Base-by-base conservation (phyloP, 2,329 filamentous ascomycete species). In the Aspergillus sp. region DNA sequence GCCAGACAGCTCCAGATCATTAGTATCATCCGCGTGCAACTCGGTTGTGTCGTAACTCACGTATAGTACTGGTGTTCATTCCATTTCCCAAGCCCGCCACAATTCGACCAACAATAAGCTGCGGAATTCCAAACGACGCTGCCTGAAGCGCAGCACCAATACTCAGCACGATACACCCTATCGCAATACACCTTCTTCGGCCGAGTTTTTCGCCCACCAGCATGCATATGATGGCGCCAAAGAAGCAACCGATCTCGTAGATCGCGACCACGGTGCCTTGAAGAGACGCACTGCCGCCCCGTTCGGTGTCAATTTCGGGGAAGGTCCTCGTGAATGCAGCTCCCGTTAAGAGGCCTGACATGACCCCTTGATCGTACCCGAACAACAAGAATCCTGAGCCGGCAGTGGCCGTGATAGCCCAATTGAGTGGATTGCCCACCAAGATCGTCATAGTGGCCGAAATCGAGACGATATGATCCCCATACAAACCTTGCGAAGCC, bases 361-460 rank as follows among this genome's bases (percentile, higher is more conserved):
- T 64, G 11, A 63, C 58, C 48, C 58, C 61, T 57, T 63, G 80
- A 53, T 82, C 78, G 58, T 82, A 82, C 41, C 79, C 79, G 54
- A 82, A 82, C 16, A 82, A 76, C 13, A 82, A 66, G 67, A 84
- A 84, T 3, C 80, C 82, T 9, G 35, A 38, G 35, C 35, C 35
- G 10, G 35, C 35, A 10, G 35, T 38, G 35, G 35, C 35, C 6
- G 35, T 38, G 13, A 38, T 38, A 17, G 35, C 35, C 35, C 35
- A 38, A 9, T 38, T 38, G 2, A 38, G 35, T 13, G 35, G 14
- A 9, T 17, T n/a, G 35, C 35, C 35, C 16, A 38, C 35, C 14
- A 38, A 17, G 35, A 48, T n/a, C 17, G 20, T 20, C n/a, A 40
- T 32, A 9, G 35, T 38, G 16, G 35, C 10, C 26, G 10, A 30